A percentile compares a stretch with the other conserved stretches of the same genome.
phyloP scores from a whole-genome alignment of 2,329 filamentous ascomycete species.

The Diplodia seriata region DNA sequence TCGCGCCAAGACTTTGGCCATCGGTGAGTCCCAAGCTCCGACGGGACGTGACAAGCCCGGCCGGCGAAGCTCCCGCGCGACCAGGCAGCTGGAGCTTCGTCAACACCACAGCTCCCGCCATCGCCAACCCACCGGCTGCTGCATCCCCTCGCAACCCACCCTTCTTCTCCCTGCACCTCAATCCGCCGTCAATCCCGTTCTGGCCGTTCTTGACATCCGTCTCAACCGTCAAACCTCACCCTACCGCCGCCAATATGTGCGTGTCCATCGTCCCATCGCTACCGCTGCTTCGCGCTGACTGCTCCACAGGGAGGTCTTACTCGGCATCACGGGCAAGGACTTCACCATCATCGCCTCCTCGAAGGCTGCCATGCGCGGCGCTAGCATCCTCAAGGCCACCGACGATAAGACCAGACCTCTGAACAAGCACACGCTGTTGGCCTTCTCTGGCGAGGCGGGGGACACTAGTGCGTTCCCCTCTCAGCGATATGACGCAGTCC shows the following conservation, averaged over 20 bases:
- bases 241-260: constrained; percentile 30
- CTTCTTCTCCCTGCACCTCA: not conserved
- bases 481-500: not conserved
- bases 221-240: not conserved
- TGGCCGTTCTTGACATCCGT: not conserved
- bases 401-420: constrained; percentile 96
- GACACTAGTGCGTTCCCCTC: constrained; percentile 74
- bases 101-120: constrained; percentile 30
- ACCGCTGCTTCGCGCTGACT: constrained; percentile 20
- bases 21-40: constrained; percentile 32
- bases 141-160: constrained; percentile 13
- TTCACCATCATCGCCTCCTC: constrained; percentile 97
- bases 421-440: constrained; percentile 94
- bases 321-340: constrained; percentile 99
- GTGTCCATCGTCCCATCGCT: constrained; percentile 3
- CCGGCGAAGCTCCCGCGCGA: constrained; percentile 20
- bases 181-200: not conserved
- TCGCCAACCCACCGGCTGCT: constrained; percentile 2
- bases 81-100: constrained; percentile 33
- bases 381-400: constrained; percentile 89
- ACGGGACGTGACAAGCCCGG: not conserved
- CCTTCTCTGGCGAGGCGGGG: constrained; percentile 93
- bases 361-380: constrained; percentile 97
- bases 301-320: constrained; percentile 85
- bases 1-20: constrained; percentile 30